A percentile compares a stretch with the other conserved stretches of the same genome.
Evolutionary conservation across 495 filamentous ascomycete species (phyloP).

Genomic region (Hypoxylon crocopeplum): DNA sequence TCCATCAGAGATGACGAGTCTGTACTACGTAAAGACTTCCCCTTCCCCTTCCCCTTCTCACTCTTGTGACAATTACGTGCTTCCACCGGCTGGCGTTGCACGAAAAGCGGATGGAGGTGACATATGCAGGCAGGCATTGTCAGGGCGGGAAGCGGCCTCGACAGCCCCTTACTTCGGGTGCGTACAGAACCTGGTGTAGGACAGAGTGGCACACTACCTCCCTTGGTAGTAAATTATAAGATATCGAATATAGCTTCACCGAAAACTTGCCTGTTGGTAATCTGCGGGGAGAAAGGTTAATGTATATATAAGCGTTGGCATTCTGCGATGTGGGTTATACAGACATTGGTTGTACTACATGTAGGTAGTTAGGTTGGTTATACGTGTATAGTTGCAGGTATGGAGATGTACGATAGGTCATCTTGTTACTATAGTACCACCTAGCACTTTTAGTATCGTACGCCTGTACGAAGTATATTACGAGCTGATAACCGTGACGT

Average conservation of each 20-base stretch:
- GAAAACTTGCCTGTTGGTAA: too few species aligned
- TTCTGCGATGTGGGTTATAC: background rate
- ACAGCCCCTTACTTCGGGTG: constrained; percentile 16
- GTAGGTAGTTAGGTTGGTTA: background rate
- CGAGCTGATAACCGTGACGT: background rate
- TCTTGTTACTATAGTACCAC: too few species aligned
- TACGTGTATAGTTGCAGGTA: background rate
- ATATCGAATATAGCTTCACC: too few species aligned
- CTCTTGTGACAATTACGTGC: too few species aligned
- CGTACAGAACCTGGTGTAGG: constrained; percentile 9
- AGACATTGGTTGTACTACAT: background rate
- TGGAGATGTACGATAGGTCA: background rate
- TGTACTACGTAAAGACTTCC: too few species aligned
- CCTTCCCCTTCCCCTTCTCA: too few species aligned
- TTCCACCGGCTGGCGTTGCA: background rate
- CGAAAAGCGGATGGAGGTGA: background rate
- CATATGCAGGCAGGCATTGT: background rate
- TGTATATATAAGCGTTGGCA: constrained; percentile 8
- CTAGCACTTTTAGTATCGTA: too few species aligned
- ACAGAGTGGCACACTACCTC: background rate
- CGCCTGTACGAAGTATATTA: too few species aligned
- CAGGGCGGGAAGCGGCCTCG: background rate
- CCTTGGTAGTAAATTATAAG: background rate
- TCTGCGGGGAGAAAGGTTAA: background rate
- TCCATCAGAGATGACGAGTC: too few species aligned